Percentiles rank a stretch among this genome's conserved stretches.
These are phyloP conservation scores for Mycena chlorophos DNA, from an alignment of 768 basidiomycete species.

Conservation along the genomic window DNA sequence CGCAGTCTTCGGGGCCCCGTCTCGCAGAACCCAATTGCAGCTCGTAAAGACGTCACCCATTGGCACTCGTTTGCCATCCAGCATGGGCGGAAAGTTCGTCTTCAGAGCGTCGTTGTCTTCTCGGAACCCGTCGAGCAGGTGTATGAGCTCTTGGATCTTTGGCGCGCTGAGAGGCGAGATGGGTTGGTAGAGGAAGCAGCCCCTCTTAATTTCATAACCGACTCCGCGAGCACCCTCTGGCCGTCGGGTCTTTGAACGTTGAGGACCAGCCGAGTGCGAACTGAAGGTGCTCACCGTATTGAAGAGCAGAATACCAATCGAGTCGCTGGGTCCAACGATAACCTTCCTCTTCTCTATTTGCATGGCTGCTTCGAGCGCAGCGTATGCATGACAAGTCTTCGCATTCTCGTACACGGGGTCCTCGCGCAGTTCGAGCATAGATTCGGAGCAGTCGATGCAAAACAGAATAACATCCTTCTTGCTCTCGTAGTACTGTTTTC, in stretches of 20 bases:
- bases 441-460: conserved; percentile 89
- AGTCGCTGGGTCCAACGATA: conserved; percentile 83
- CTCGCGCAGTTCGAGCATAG: conserved; percentile 78
- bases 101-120: conserved; percentile 60
- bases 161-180: conserved; percentile 78
- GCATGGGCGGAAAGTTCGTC: conserved; percentile 63
- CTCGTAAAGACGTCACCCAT: conserved; percentile 90
- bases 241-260: conserved; percentile 41
- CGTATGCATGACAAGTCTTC: conserved; percentile 74
- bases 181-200: conserved; percentile 72
- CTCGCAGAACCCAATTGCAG: conserved; percentile 86
- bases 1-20: conserved; percentile 84
- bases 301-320: conserved; percentile 87
- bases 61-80: conserved; percentile 56
- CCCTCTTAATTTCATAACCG: conserved; percentile 65
- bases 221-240: conserved; percentile 38
- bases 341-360: conserved; percentile 91
- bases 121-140: conserved; percentile 68
- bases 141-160: conserved; percentile 76
- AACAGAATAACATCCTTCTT: conserved; percentile 90
- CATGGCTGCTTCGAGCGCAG: conserved; percentile 80
- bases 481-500: conserved; percentile 60
- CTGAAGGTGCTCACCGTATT: conserved; percentile 69
- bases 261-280: not conserved
- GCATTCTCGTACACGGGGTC: conserved; percentile 64